Conservation (phyloP, 768 basidiomycete genomes). For the Phaeotremella fagi region DNA sequence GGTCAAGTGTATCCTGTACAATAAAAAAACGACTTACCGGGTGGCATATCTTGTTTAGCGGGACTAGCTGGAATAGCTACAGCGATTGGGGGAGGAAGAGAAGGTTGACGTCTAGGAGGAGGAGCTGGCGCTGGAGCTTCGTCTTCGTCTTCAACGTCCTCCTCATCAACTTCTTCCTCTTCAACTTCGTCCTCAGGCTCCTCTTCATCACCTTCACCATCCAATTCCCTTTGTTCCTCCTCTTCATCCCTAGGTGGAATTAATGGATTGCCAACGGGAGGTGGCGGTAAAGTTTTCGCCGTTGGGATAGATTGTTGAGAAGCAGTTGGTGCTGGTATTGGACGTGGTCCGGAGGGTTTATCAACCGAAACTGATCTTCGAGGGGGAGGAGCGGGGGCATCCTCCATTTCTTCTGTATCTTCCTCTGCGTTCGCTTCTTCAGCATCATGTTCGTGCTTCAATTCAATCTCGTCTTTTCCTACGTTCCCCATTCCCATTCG, state of each 20-base stretch:
- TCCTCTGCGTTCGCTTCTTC: conserved; percentile 6
- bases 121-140: conserved; percentile 12
- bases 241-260: conserved; percentile 25
- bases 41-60: too few species aligned
- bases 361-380: conserved; percentile 4
- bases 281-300: conserved; percentile 19
- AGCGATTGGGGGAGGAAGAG: conserved; percentile 14
- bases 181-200: background rate
- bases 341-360: conserved; percentile 20
- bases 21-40: too few species aligned
- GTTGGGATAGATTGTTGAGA: background rate
- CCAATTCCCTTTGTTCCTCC: conserved; percentile 24
- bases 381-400: conserved; percentile 28
- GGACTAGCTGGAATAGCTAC: background rate
- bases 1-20: background rate
- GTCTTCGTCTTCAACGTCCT: conserved; percentile 14
- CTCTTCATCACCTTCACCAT: conserved; percentile 14
- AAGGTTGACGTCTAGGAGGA: conserved; percentile 6
- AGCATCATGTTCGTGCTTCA: conserved; percentile 40
- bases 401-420: conserved; percentile 27
- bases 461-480: conserved; percentile 42
- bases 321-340: conserved; percentile 12
- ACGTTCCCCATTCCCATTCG: conserved; percentile 13
- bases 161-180: conserved; percentile 7
- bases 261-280: conserved; percentile 19